Conservation (phyloP, 331 rosid genomes). For the Malus hybrid region DNA sequence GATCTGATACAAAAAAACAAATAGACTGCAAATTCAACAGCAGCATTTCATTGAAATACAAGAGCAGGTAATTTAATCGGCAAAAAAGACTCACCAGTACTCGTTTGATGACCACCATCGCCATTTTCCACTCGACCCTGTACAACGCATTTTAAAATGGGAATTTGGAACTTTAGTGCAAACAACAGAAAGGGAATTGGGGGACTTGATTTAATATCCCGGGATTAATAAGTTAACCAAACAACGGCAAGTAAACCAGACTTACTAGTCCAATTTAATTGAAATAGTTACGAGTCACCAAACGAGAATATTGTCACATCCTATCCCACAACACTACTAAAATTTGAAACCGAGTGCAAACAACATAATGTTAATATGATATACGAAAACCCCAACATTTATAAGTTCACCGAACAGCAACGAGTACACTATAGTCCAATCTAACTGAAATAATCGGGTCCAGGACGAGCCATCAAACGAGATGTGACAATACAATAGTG, state of each 20-base stretch:
- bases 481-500: too few relatives aligned
- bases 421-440: too few relatives aligned
- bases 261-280: too few relatives aligned
- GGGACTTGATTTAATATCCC: neutral
- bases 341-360: neutral
- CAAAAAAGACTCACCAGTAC: constrained; percentile 15
- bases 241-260: too few relatives aligned
- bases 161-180: neutral
- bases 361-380: too few relatives aligned
- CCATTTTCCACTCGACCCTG: constrained; percentile 24
- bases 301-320: neutral
- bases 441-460: too few relatives aligned
- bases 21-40: neutral
- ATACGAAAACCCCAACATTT: too few relatives aligned
- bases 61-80: neutral
- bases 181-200: neutral
- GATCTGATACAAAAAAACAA: constrained; percentile 9
- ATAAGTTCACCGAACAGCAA: too few relatives aligned
- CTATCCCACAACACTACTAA: neutral
- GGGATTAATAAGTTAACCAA: too few relatives aligned
- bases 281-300: too few relatives aligned
- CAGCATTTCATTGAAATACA: neutral
- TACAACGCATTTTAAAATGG: constrained; percentile 12
- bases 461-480: too few relatives aligned
- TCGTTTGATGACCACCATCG: constrained; percentile 16